These are phyloP conservation scores for Colletotrichum abscissum DNA, from an alignment of 2,329 filamentous ascomycete species.

Conservation along the genomic window DNA sequence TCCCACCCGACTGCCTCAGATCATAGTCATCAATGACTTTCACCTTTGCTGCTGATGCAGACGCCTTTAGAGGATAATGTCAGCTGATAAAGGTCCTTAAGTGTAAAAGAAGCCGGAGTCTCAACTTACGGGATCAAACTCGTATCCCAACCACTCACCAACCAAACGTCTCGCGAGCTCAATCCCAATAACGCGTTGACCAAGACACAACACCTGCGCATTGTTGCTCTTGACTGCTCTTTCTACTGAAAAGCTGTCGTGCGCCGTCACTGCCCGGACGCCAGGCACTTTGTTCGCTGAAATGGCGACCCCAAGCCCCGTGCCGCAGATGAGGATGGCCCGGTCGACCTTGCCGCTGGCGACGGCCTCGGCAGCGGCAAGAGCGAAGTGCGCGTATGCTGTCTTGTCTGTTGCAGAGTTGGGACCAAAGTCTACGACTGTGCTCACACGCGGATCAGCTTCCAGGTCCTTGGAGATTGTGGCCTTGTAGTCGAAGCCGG, in stretches of 20 bases:
- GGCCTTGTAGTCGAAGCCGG: slow-evolving; percentile 82
- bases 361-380: slow-evolving; percentile 74
- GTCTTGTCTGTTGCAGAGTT: slow-evolving; percentile 76
- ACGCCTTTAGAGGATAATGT: slow-evolving; percentile 2
- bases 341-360: slow-evolving; percentile 75
- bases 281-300: slow-evolving; percentile 87
- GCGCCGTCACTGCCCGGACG: slow-evolving; percentile 85
- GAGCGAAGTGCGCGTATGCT: slow-evolving; percentile 83
- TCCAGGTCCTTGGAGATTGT: slow-evolving; percentile 79
- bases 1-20: neutral
- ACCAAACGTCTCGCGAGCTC: slow-evolving; percentile 83
- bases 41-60: slow-evolving; percentile 62
- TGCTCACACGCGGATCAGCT: slow-evolving; percentile 72
- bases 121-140: slow-evolving; percentile 75
- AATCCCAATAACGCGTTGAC: slow-evolving; percentile 84
- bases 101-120: neutral
- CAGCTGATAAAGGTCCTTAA: neutral
- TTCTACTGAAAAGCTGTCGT: slow-evolving; percentile 88
- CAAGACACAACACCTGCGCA: slow-evolving; percentile 88
- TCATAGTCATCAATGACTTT: slow-evolving; percentile 36
- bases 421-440: slow-evolving; percentile 81
- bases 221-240: slow-evolving; percentile 86
- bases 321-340: slow-evolving; percentile 86
- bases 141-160: slow-evolving; percentile 85
- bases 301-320: slow-evolving; percentile 87